Conservation (phyloP, 768 basidiomycete genomes). For the Leccinum disarticulatum region DNA sequence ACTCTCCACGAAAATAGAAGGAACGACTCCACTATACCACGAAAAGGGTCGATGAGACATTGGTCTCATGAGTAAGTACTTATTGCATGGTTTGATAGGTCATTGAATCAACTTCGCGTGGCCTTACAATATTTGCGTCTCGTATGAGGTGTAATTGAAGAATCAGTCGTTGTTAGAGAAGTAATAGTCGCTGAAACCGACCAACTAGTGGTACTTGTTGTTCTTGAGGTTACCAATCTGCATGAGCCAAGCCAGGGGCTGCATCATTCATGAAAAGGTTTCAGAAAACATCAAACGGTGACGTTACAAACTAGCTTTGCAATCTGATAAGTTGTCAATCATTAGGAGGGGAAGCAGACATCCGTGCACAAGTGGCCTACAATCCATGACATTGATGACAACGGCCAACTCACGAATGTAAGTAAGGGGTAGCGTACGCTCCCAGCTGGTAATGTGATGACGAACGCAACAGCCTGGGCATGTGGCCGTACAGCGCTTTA, state of each 20-base stretch:
- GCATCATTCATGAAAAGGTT: too few species aligned
- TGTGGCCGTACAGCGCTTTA: constrained; percentile 31
- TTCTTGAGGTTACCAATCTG: too few species aligned
- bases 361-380: constrained; percentile 1
- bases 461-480: constrained; percentile 10
- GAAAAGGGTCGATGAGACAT: constrained; percentile 14
- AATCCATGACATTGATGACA: background rate
- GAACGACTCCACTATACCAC: too few species aligned
- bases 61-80: background rate
- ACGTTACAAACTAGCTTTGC: background rate
- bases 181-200: too few species aligned
- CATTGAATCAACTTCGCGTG: too few species aligned
- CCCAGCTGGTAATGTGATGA: constrained; percentile 8
- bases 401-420: constrained; percentile 8
- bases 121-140: background rate
- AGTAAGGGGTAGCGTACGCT: constrained; percentile 7
- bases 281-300: background rate
- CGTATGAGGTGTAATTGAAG: too few species aligned
- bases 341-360: background rate
- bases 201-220: too few species aligned
- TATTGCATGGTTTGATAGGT: background rate
- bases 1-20: constrained; percentile 13
- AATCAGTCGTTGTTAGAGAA: background rate
- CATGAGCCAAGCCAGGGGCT: background rate
- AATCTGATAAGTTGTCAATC: background rate